Base-by-base conservation (phyloP, 805 yeast species). In the Wickerhamiella bombiphila region DNA sequence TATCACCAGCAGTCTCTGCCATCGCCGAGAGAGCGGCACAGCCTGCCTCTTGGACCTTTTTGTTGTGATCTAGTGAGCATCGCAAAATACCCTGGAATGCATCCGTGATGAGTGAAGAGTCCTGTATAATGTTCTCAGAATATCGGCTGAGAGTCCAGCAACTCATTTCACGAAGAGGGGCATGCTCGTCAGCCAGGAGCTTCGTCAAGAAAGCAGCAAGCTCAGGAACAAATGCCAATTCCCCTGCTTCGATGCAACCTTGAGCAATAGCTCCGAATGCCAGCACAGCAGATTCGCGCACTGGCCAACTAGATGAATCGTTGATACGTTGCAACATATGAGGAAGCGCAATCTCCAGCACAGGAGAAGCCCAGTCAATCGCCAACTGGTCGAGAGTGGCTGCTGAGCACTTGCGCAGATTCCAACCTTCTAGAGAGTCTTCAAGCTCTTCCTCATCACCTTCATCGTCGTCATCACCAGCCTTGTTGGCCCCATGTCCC, bases 131-230 rank as follows among this genome's bases (percentile, higher is more conserved):
- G 94, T 95, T 85, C 2, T 69, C 51, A 0, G 91, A 70, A 55
- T 78, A 91, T 39, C 97, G 68, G 32, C 94, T 78, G 33, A 91
- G 61, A 0, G 97, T 81, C 98, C 98, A 91, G 62, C 97, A 88
- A 0, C 94, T 64, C 37, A 91, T 91, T 57, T 83, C 93, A 47
- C 97, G 69, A 3, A 91, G 93, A 16, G 93, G 70, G 6, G 94
- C 76, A 58, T 85, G 78, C 25, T 50, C 51, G 55, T 86, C 96
- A 38, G 65, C 65, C 42, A 86, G 60, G 50, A 93, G 66, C 40
- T 83, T 82, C 20, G 85, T 85, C 43, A 91, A 64, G 53, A 76
- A 85, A 26, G 94, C 94, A 24, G 88, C 74, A 34, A 91, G 61
- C 21, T 74, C 70, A 2, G 95, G 93, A 29, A 91, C 62, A 48